Base-by-base conservation (phyloP, 768 basidiomycete genomes). In the Boletus rubescentipes region DNA sequence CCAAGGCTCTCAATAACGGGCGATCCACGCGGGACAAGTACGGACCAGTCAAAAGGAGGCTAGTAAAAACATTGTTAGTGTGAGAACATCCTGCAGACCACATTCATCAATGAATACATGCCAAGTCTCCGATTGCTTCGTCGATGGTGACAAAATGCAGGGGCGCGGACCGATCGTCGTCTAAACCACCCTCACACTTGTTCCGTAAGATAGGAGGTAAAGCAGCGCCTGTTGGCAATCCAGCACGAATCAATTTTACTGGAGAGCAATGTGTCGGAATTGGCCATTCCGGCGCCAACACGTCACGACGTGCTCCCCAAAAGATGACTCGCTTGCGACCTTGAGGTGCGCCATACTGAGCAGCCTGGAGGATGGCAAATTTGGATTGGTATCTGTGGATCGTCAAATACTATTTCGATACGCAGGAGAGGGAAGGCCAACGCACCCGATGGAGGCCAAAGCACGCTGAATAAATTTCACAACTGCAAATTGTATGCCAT, bases 261-360 rank as follows among this genome's bases (percentile, higher is more conserved):
- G 75, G 63, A 66, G 82, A 51, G 72, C 77, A 67, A 63, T 89
- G 84, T 1, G 81, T 79, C 0, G 89, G 89, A 16, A 83, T 62
- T 0, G 89, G 89, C 61, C 83, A 86, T 10, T 79, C 70, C 0
- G 89, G 89, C 15, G 88, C 65, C 18, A 75, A 63, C 2, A 81
- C 49, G 29, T 83, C 86, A 9, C 78, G 77, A 48, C 77, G 81
- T 5, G 87, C 83, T 23, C 79, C 87, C 75, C 79, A 79, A 64
- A 91, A 84, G 41, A 91, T 86, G 12, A 90, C 77, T 16, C 89
- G 76, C 26, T 75, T 70, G 9, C 89, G 81, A 42, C 76, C 73
- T 70, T 91, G 89, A 16, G 89, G 87, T 20, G 80, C 78, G 26
- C 89, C 89, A 67, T 89, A 89, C 34, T 84, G 82, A 0, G 77